Evolutionary conservation across 257 asterid species (phyloP).

Genomic region (Scutellaria baicalensis): DNA sequence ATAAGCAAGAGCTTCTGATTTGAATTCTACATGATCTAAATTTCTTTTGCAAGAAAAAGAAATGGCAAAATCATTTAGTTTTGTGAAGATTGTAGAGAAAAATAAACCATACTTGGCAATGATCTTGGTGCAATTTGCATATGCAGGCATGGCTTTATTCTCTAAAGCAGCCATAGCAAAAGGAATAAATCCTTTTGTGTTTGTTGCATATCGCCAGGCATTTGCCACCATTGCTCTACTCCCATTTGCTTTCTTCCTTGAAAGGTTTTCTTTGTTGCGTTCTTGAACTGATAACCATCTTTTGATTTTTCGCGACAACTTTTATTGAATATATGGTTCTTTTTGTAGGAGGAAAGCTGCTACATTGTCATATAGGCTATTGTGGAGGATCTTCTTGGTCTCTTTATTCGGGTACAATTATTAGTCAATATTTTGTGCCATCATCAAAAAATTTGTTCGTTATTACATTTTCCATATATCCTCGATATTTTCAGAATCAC

Average conservation of each 20-base stretch:
- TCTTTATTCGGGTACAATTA: constrained; percentile 42
- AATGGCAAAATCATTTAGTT: background rate
- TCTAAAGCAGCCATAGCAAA: constrained; percentile 41
- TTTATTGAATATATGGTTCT: background rate
- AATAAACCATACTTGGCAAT: constrained; percentile 25
- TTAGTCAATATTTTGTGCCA: background rate
- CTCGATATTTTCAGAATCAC: constrained; percentile 32
- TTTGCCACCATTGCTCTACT: constrained; percentile 36
- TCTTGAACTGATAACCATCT: background rate
- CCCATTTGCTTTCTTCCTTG: constrained; percentile 41
- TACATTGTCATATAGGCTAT: constrained; percentile 26
- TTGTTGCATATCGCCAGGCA: constrained; percentile 51
- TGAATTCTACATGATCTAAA: background rate
- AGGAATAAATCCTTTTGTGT: constrained; percentile 46
- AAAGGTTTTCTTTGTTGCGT: constrained; percentile 18
- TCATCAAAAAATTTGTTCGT: background rate
- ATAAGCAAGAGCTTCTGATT: background rate
- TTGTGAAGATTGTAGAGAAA: constrained; percentile 6
- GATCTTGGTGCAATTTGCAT: constrained; percentile 31
- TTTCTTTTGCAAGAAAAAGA: background rate
- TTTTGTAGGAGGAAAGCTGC: constrained; percentile 29
- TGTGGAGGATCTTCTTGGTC: constrained; percentile 30
- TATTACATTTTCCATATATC: background rate
- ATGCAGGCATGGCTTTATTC: constrained; percentile 48
- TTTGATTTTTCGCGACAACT: background rate